Evolutionary conservation across 164 flowering plant genomes (phyloP).

Genomic region (Vitis amurensis): DNA sequence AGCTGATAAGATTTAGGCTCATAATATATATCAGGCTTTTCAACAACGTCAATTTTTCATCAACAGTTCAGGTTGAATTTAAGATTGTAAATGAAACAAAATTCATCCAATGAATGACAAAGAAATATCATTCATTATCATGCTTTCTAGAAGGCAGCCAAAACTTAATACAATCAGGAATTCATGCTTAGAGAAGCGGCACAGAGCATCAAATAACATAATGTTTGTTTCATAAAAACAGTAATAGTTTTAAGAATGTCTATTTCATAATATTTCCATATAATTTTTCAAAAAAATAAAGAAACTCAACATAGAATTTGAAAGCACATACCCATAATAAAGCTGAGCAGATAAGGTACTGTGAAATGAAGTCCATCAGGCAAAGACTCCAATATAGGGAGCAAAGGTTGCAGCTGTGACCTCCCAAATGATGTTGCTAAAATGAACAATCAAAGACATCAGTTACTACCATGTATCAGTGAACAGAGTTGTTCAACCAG

Average conservation of each 20-base stretch:
- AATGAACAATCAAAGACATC: conserved; percentile 5
- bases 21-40: no score
- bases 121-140: no score
- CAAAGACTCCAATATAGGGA: conserved; percentile 67
- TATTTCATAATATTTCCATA: background rate
- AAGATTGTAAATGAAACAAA: no score
- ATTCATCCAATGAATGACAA: no score
- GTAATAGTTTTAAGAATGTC: background rate
- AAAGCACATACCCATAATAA: conserved; percentile 54
- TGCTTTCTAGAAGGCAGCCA: no score
- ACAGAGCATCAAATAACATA: no score
- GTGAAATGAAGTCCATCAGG: conserved; percentile 59
- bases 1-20: no score
- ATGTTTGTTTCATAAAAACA: background rate
- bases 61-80: no score
- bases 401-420: conserved; percentile 71
- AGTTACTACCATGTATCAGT: background rate
- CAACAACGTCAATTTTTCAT: no score
- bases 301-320: background rate
- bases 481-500: conserved; percentile 1
- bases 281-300: background rate
- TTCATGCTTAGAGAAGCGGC: no score
- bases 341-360: conserved; percentile 72
- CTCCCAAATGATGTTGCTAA: conserved; percentile 73
- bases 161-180: no score